Base-by-base conservation (phyloP, 2,329 filamentous ascomycete genomes). In the Didymosphaeria variabile region DNA sequence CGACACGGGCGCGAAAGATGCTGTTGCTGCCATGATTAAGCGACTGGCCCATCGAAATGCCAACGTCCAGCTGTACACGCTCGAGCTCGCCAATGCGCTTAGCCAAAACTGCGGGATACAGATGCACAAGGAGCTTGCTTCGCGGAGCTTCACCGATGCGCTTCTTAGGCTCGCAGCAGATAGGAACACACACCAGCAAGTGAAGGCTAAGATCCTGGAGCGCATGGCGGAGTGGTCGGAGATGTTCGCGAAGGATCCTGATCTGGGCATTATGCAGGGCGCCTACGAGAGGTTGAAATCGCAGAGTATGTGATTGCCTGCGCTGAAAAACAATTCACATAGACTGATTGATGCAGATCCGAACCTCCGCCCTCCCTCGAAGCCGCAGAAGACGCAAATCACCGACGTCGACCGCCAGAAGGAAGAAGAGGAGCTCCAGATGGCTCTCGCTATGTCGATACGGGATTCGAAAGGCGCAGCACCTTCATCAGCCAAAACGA, bases 241-340 rank as follows among this genome's bases (percentile, higher is more conserved):
- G 72, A 97, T 97, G 92, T 98, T 98, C 77, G 87, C 88, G 71
- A 89, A 87, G 62, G 93, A 97, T 75, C 87, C 93, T 12, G 94
- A 97, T 76, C 86, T 99, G 62, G 95, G 95, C 19, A 97, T 99
- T 76, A 99, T 99, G 95, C 91, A 94, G 77, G 92, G 97, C 74
- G 94, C 94, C 61, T 98, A 94, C 79, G 90, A 90, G 81, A 92
- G 91, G 77, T 84, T 98, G 65, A 96, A 97, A 84, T 84, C 84
- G 21, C 85, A 87, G 71, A 88, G 86, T 88, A 76, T 21, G 65
- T 60, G 34, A 21, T 19, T 12, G n/a, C 17, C 23, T 32, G 2
- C 46, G 21, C 9, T 10, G 1, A 1, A n/a, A 42, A 1, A 9
- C 3, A 3, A 2, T 36, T 17, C 10, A 7, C n/a, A 31, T 9